phyloP scores from a whole-genome alignment of 1,284 basidiomycete genomes.

The Leccinum huronense region DNA sequence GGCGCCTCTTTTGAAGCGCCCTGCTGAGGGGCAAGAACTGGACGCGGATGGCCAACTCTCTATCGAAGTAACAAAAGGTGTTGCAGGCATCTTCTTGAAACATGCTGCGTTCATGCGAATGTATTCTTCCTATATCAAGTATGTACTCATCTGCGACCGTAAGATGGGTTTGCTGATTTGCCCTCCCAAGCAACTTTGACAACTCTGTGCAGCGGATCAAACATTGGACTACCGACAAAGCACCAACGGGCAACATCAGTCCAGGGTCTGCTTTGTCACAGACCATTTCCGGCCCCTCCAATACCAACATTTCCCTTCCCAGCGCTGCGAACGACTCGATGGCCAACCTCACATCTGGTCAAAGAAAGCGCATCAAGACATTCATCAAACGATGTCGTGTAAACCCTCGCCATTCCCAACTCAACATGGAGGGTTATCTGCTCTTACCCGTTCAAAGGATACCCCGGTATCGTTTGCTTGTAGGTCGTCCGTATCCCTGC shows the following conservation, averaged over 20 bases:
- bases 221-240: conserved; percentile 70
- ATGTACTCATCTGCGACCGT: conserved; percentile 35
- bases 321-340: conserved; percentile 37
- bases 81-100: conserved; percentile 87
- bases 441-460: conserved; percentile 95
- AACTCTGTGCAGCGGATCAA: conserved; percentile 84
- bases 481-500: conserved; percentile 38
- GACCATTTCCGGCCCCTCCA: conserved; percentile 53
- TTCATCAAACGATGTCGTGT: conserved; percentile 85
- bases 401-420: conserved; percentile 90
- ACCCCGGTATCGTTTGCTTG: conserved; percentile 91
- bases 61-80: conserved; percentile 70
- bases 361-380: conserved; percentile 81
- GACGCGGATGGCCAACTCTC: conserved; percentile 77
- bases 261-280: conserved; percentile 54
- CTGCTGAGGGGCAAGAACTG: conserved; percentile 45
- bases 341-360: conserved; percentile 61
- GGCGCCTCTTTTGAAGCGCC: conserved; percentile 58
- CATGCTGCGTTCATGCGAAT: conserved; percentile 97
- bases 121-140: conserved; percentile 98
- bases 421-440: conserved; percentile 94
- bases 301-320: conserved; percentile 57
- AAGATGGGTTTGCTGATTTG: conserved; percentile 12
- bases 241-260: conserved; percentile 38
- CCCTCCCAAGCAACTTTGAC: conserved; percentile 76